A percentile compares a stretch with the other conserved stretches of the same genome.
Evolutionary conservation across 805 yeast genomes (phyloP).

Genomic region (Lachancea fermentati): DNA sequence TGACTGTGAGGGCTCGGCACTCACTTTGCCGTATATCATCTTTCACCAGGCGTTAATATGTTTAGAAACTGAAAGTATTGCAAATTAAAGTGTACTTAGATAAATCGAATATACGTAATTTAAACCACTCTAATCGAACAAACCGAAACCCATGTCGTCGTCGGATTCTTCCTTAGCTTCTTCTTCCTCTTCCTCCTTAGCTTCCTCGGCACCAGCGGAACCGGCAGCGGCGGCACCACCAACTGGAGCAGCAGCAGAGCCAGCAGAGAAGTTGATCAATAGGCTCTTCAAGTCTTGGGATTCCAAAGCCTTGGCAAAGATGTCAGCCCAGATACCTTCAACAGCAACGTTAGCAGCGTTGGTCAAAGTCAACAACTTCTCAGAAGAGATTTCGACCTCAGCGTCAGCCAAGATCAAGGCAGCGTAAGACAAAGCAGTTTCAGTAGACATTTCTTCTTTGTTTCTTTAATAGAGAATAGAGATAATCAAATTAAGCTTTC

Average conservation of each 20-base stretch:
- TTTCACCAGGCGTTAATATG: too few relatives aligned
- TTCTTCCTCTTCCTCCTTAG: conserved; percentile 56
- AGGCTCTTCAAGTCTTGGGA: conserved; percentile 70
- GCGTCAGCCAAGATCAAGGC: conserved; percentile 98
- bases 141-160: conserved; percentile 88
- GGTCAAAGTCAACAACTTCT: conserved; percentile 68
- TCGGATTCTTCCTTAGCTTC: conserved; percentile 62
- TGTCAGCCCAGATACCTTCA: conserved; percentile 77
- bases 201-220: conserved; percentile 42
- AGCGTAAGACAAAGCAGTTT: conserved; percentile 94
- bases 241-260: conserved; percentile 39
- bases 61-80: neutral
- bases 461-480: conserved; percentile 22
- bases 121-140: conserved; percentile 59
- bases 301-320: conserved; percentile 77
- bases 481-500: conserved; percentile 34
- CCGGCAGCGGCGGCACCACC: conserved; percentile 44
- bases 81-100: conserved; percentile 8
- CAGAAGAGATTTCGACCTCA: conserved; percentile 86
- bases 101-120: conserved; percentile 4
- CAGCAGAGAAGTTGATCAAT: conserved; percentile 52
- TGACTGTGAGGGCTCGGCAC: too few relatives aligned
- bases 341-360: conserved; percentile 70
- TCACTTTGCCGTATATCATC: too few relatives aligned
- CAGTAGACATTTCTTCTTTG: conserved; percentile 58